A percentile compares a stretch with the other conserved stretches of the same genome.
These are phyloP conservation scores for Yarrowia porcina DNA, from an alignment of 805 yeast genomes.

Conservation along the genomic window DNA sequence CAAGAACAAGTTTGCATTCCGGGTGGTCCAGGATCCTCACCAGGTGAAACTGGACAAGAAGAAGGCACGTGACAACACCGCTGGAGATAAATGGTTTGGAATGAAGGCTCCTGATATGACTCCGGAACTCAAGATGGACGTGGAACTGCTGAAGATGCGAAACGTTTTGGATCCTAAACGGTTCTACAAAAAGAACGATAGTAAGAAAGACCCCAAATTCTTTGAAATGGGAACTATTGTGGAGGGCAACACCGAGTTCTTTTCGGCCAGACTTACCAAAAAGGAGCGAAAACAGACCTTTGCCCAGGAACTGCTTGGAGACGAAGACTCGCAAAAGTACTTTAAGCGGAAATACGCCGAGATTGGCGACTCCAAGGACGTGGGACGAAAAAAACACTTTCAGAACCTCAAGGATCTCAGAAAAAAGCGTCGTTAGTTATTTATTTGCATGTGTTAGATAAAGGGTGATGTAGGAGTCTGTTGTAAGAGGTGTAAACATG, in stretches of 20 bases:
- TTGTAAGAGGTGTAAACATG: no score
- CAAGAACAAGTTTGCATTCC: conserved; percentile 27
- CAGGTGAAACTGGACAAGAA: conserved; percentile 34
- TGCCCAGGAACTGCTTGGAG: conserved; percentile 78
- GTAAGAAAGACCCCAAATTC: conserved; percentile 53
- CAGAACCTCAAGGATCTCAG: conserved; percentile 63
- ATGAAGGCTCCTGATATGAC: conserved; percentile 76
- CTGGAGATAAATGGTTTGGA: conserved; percentile 73
- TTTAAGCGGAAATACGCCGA: conserved; percentile 82
- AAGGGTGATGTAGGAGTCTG: no score
- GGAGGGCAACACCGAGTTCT: conserved; percentile 78
- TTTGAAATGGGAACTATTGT: conserved; percentile 88
- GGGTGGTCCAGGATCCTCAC: conserved; percentile 37
- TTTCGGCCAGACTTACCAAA: conserved; percentile 59
- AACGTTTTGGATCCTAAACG: conserved; percentile 92
- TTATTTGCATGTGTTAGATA: conserved; percentile 2
- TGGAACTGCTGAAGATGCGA: conserved; percentile 76
- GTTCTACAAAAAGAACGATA: conserved; percentile 86
- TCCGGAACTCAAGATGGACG: conserved; percentile 67
- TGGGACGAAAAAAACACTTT: conserved; percentile 67
- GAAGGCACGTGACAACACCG: conserved; percentile 36
- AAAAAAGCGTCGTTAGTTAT: conserved; percentile 39
- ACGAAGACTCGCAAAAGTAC: conserved; percentile 63
- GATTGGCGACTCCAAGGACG: conserved; percentile 60
- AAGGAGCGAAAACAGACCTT: conserved; percentile 74